Evolutionary conservation across 208 protist species (phyloP).

Genomic region (Borovskyia barvae): DNA sequence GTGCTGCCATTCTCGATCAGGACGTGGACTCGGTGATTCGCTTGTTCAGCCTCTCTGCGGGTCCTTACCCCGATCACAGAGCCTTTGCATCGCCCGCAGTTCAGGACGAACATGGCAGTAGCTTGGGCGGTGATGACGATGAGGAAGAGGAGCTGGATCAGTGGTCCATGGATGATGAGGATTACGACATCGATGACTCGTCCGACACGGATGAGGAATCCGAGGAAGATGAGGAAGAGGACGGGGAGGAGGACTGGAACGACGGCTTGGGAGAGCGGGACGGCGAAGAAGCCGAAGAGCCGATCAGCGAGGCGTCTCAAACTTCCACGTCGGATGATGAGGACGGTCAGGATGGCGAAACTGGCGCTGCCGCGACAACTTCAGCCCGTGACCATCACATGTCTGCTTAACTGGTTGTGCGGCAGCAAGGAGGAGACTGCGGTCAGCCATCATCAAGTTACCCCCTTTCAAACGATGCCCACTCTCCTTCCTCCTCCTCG

Average conservation of each 20-base stretch:
- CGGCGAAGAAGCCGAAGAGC: constrained; percentile 4
- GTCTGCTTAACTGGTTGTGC: too few relatives aligned
- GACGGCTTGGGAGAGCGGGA: constrained; percentile 24
- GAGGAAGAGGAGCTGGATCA: constrained; percentile 51
- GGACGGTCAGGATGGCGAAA: constrained; percentile 11
- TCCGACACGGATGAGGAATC: constrained; percentile 15
- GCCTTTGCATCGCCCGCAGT: constrained; percentile 56
- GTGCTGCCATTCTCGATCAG: constrained; percentile 73
- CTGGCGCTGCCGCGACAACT: constrained; percentile 1
- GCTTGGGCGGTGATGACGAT: constrained; percentile 38
- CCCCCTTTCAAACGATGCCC: too few relatives aligned
- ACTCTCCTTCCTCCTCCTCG: too few relatives aligned
- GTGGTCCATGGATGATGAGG: constrained; percentile 31
- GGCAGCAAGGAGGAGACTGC: too few relatives aligned
- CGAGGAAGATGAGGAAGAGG: constrained; percentile 24
- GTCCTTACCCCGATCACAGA: constrained; percentile 54
- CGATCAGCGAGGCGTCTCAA: constrained; percentile 2
- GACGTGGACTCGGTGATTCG: constrained; percentile 62
- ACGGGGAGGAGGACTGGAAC: constrained; percentile 15
- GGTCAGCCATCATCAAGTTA: too few relatives aligned
- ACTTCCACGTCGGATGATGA: background rate
- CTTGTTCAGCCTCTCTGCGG: constrained; percentile 78
- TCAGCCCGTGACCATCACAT: constrained; percentile 6
- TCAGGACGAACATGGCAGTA: constrained; percentile 38
- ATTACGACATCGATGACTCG: constrained; percentile 27